Evolutionary conservation across 73 alveolate species (phyloP).

Genomic region (Tetrahymena elliotti): DNA sequence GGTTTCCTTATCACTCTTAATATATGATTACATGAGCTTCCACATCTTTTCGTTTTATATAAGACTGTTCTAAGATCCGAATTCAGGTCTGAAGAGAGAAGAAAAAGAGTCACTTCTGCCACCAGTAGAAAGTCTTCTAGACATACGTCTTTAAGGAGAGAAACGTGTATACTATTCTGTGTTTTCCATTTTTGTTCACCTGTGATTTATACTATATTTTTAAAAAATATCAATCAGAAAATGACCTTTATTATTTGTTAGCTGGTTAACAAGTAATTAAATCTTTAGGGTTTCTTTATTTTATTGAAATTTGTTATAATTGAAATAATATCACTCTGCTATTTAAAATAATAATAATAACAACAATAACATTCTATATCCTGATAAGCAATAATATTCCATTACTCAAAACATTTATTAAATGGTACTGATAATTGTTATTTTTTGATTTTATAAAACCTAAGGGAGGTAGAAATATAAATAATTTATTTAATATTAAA

Average conservation of each 20-base stretch:
- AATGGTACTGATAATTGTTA: not conserved
- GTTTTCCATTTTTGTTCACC: not conserved
- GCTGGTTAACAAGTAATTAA: not conserved
- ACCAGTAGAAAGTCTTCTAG: not conserved
- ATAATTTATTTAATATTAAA: too few relatives aligned
- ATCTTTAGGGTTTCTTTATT: not conserved
- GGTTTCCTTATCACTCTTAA: constrained; percentile 15
- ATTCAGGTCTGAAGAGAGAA: not conserved
- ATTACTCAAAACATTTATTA: too few relatives aligned
- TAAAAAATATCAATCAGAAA: not conserved
- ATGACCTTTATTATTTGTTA: not conserved
- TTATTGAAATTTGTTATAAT: not conserved
- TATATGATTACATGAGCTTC: constrained; percentile 42
- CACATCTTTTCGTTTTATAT: constrained; percentile 21
- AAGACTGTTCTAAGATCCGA: not conserved
- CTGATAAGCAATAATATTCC: not conserved
- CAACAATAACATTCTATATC: not conserved
- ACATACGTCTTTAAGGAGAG: not conserved
- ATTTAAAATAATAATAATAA: too few relatives aligned
- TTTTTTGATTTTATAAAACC: too few relatives aligned
- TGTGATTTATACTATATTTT: not conserved
- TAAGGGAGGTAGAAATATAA: not conserved
- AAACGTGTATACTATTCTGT: not conserved
- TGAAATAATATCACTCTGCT: not conserved
- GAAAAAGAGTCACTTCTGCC: not conserved